A percentile compares a stretch with the other conserved stretches of the same genome.
Conservation (phyloP, 768 basidiomycete genomes). For the Agrocybe pediades region DNA sequence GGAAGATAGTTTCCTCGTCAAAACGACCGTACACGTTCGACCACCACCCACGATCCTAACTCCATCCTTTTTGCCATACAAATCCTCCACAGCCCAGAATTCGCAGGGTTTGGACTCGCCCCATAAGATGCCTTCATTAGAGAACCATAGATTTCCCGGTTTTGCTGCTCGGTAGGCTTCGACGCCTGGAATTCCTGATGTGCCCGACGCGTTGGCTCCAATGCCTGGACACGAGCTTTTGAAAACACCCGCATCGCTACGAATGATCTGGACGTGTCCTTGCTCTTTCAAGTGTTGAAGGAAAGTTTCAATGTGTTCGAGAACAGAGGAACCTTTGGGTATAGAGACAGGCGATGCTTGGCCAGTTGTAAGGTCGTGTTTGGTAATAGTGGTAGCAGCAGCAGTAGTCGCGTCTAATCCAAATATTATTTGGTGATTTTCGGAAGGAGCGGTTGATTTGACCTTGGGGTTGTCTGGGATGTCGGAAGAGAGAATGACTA, state of each 20-base stretch:
- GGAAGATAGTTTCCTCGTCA: slow-evolving; percentile 39
- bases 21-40: slow-evolving; percentile 63
- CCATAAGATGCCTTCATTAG: slow-evolving; percentile 67
- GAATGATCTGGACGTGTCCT: slow-evolving; percentile 38
- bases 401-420: slow-evolving; percentile 64
- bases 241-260: slow-evolving; percentile 55
- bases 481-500: slow-evolving; percentile 63
- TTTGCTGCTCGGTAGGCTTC: slow-evolving; percentile 77
- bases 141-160: slow-evolving; percentile 72
- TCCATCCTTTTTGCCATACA: slow-evolving; percentile 52
- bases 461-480: slow-evolving; percentile 43
- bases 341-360: slow-evolving; percentile 29
- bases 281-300: slow-evolving; percentile 43
- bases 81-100: slow-evolving; percentile 67
- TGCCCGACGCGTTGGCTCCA: slow-evolving; percentile 33
- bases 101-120: slow-evolving; percentile 78
- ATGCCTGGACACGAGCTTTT: slow-evolving; percentile 50
- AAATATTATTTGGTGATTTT: slow-evolving; percentile 64
- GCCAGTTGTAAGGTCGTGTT: slow-evolving; percentile 26
- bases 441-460: slow-evolving; percentile 28
- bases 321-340: slow-evolving; percentile 55
- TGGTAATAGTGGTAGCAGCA: slow-evolving; percentile 44
- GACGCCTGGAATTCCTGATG: slow-evolving; percentile 57
- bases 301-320: slow-evolving; percentile 46
- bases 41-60: slow-evolving; percentile 63